Evolutionary conservation across 129 eudicot genomes (phyloP).

Genomic region (Calendula officinalis): DNA sequence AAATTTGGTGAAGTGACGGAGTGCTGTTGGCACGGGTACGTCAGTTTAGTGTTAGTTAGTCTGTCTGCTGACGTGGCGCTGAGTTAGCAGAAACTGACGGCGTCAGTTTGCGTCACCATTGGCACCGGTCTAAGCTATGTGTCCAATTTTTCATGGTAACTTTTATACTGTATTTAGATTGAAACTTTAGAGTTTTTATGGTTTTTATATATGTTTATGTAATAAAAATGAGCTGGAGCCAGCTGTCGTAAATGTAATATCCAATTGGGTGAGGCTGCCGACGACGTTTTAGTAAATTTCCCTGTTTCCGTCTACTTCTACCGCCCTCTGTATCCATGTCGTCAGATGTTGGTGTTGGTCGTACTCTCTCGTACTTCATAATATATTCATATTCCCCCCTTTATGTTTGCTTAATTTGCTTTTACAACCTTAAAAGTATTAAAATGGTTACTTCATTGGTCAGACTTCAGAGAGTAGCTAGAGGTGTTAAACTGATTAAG

Average conservation of each 20-base stretch:
- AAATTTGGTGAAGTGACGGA: no score
- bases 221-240: slow-evolving; percentile 4
- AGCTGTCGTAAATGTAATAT: slow-evolving; percentile 3
- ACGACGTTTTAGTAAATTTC: slow-evolving; percentile 15
- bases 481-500: not conserved
- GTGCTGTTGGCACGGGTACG: no score
- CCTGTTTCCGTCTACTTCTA: slow-evolving; percentile 15
- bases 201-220: no score
- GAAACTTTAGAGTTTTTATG: no score
- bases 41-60: no score
- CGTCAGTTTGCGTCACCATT: no score
- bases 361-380: not conserved
- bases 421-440: not conserved
- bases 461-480: not conserved
- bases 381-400: slow-evolving; percentile 11
- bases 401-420: not conserved
- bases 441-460: not conserved
- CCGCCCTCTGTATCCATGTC: slow-evolving; percentile 20
- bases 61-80: no score
- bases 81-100: no score
- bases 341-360: not conserved
- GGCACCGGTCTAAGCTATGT: no score
- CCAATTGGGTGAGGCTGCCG: slow-evolving; percentile 8
- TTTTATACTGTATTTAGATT: no score
- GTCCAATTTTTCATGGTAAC: no score